phyloP scores from a whole-genome alignment of 2,329 filamentous ascomycete species.

The Rutstroemia sp. region DNA sequence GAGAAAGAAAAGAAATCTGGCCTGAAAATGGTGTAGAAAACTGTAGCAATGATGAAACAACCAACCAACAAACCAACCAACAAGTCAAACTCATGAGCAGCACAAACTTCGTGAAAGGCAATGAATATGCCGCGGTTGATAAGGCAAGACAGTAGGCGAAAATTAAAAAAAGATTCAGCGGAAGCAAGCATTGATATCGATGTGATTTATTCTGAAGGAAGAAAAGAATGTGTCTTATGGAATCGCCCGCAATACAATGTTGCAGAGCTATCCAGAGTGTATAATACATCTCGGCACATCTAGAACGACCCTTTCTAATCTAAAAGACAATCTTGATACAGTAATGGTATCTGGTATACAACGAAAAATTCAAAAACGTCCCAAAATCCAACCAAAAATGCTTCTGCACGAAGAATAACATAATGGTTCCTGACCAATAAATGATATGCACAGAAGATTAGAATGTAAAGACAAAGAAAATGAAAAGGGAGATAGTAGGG shows the following conservation, averaged over 20 bases:
- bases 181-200: background rate
- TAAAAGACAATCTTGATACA: conserved; percentile 3
- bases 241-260: too few relatives aligned
- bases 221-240: background rate
- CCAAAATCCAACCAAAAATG: background rate
- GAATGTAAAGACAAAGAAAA: background rate
- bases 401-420: conserved; percentile 1
- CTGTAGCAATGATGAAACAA: too few relatives aligned
- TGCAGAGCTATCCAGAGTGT: background rate
- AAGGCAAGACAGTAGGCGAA: background rate
- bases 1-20: conserved; percentile 19
- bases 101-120: too few relatives aligned
- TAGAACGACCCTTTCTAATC: background rate
- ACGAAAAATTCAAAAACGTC: background rate
- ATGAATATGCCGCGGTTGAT: background rate
- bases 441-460: conserved; percentile 4
- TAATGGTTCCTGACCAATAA: conserved; percentile 8
- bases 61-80: too few relatives aligned
- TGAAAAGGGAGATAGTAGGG: background rate
- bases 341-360: conserved; percentile 5
- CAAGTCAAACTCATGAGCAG: too few relatives aligned
- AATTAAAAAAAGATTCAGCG: background rate
- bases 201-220: background rate
- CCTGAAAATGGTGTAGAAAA: conserved; percentile 15
- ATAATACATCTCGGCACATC: conserved; percentile 1